These are phyloP conservation scores for Mrakia hoshinonis DNA, from an alignment of 768 basidiomycete genomes.

Conservation along the genomic window DNA sequence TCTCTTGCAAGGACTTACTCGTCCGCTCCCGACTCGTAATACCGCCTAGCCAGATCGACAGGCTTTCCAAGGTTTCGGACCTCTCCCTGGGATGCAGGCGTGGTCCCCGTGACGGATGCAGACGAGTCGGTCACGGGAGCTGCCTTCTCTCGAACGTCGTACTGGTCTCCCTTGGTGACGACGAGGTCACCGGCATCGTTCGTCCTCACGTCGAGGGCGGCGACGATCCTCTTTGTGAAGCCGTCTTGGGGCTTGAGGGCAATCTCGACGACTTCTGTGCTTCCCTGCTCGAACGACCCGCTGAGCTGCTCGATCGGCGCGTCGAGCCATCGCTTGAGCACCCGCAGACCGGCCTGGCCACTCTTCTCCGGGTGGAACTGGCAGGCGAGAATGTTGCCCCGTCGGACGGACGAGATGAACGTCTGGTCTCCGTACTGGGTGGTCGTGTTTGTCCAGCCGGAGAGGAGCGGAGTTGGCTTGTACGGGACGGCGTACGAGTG, in stretches of 20 bases:
- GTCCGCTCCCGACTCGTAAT: slow-evolving; percentile 82
- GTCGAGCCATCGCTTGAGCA: slow-evolving; percentile 70
- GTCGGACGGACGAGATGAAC: slow-evolving; percentile 75
- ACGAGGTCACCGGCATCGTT: slow-evolving; percentile 86
- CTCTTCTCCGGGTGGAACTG: slow-evolving; percentile 99
- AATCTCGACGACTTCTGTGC: slow-evolving; percentile 9
- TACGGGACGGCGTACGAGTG: slow-evolving; percentile 78
- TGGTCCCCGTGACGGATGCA: slow-evolving; percentile 8
- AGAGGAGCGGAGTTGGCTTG: slow-evolving; percentile 45
- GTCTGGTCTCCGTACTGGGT: slow-evolving; percentile 91
- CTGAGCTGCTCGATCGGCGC: slow-evolving; percentile 36
- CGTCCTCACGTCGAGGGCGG: slow-evolving; percentile 93
- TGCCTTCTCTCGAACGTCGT: slow-evolving; percentile 83
- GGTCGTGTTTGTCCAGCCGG: slow-evolving; percentile 70
- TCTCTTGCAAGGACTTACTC: too few species aligned
- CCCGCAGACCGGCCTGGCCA: slow-evolving; percentile 69
- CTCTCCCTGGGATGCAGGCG: slow-evolving; percentile 27
- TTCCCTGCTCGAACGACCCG: slow-evolving; percentile 9
- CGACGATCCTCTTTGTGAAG: slow-evolving; percentile 87
- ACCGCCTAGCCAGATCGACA: slow-evolving; percentile 75
- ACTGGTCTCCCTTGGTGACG: slow-evolving; percentile 98
- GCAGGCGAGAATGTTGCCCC: slow-evolving; percentile 75
- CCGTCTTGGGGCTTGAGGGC: slow-evolving; percentile 44
- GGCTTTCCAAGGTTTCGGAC: slow-evolving; percentile 98
- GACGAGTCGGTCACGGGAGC: not conserved